These are phyloP conservation scores for Pichia sp. DNA, from an alignment of 1,139 yeast genomes.

Conservation along the genomic window DNA sequence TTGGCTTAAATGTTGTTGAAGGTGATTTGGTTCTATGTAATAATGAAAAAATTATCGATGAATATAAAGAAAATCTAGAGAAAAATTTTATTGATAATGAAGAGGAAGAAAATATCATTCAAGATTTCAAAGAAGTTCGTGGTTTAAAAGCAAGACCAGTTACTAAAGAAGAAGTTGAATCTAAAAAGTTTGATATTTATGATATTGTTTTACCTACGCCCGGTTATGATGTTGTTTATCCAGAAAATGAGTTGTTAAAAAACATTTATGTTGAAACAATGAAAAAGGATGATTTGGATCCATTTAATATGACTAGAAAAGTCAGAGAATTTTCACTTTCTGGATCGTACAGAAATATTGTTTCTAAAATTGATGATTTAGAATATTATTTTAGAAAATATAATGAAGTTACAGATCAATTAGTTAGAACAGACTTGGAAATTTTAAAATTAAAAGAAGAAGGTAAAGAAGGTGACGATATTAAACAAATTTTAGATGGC, in stretches of 20 bases:
- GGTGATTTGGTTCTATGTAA: slow-evolving; percentile 71
- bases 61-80: slow-evolving; percentile 17
- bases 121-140: slow-evolving; percentile 52
- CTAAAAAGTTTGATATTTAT: slow-evolving; percentile 56
- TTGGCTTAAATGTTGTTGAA: slow-evolving; percentile 61
- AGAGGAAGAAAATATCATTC: slow-evolving; percentile 47
- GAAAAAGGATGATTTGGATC: slow-evolving; percentile 79
- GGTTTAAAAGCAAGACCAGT: slow-evolving; percentile 62
- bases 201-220: slow-evolving; percentile 93
- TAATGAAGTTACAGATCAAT: slow-evolving; percentile 54
- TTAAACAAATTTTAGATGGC: slow-evolving; percentile 35
- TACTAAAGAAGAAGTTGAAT: slow-evolving; percentile 63
- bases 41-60: slow-evolving; percentile 24
- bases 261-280: slow-evolving; percentile 65
- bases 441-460: slow-evolving; percentile 39
- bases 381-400: slow-evolving; percentile 63
- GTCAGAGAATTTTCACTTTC: slow-evolving; percentile 85
- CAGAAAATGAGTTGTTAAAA: slow-evolving; percentile 55
- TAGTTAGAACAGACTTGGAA: slow-evolving; percentile 80
- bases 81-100: slow-evolving; percentile 10
- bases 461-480: slow-evolving; percentile 14
- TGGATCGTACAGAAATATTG: slow-evolving; percentile 79
- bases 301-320: slow-evolving; percentile 74
- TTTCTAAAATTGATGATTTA: slow-evolving; percentile 60
- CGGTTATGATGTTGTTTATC: slow-evolving; percentile 83